Base-by-base conservation (phyloP, 2,329 filamentous ascomycete species). In the Xylariaceae sp. region DNA sequence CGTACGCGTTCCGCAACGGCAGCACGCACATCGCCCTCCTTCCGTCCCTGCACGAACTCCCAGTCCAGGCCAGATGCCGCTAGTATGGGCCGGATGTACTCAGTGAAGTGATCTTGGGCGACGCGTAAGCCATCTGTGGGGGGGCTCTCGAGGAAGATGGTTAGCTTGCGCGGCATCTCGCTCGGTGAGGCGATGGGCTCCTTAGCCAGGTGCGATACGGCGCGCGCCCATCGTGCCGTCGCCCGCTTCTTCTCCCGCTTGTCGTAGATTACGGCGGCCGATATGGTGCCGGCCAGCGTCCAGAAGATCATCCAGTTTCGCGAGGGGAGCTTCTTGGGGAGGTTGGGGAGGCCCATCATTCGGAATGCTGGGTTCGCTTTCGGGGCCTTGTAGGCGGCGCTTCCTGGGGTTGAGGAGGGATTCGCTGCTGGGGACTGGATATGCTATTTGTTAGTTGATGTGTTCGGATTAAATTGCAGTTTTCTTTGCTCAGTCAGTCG, bases 291-390 rank as follows among this genome's bases (percentile, higher is more conserved):
- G 9, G 89, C 88, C 53, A 98, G 74, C 43, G 89, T 82, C 75
- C 93, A 87, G 78, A 99, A 99, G 69, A 99, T 97, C 77, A 95
- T 86, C 95, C 95, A 99, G 74, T 98, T 98, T 60, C 95, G 90
- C 16, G 94, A 98, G 6, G 95, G 95, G 16, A 99, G 86, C 75
- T 87, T 92, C 67, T 87, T 83, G 58, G 90, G 89, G 60, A 97
- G 85, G 65, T 88, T 90, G 47, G 94, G 94, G 56, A 99, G 79
- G 55, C 94, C 94, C 78, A 95, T 86, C 83, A 91, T 90, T 62
- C 85, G 85, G 68, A 91, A 84, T 51, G 87, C 89, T 39, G 88
- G 89, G 75, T 94, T 94, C 46, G 83, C 79, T 67, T 79, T 75
- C 43, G 77, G 68, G 61, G 76, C 73, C 65, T 82, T 79, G 71